phyloP scores from a whole-genome alignment of 768 basidiomycete genomes.

The Pleurotus djamor region DNA sequence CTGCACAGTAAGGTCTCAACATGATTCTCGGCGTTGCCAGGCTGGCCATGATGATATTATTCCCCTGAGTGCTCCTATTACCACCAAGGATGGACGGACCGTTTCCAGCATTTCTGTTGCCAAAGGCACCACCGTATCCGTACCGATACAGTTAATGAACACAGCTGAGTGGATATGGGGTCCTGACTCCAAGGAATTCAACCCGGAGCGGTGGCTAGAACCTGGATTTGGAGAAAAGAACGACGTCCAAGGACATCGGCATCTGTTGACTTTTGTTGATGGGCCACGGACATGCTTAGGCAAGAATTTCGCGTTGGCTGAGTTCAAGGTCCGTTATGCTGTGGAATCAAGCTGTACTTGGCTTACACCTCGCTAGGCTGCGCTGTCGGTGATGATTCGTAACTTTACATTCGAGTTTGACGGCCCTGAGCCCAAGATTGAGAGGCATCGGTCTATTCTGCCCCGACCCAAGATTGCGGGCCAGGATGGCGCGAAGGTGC shows the following conservation, averaged over 20 bases:
- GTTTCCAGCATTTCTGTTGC: conserved; percentile 39
- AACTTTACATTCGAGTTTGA: conserved; percentile 37
- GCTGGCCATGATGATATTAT: conserved; percentile 49
- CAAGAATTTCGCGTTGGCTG: conserved; percentile 42
- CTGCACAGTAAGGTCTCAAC: neutral
- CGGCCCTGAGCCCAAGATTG: conserved; percentile 30
- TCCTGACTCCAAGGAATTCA: conserved; percentile 50
- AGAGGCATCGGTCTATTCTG: conserved; percentile 24
- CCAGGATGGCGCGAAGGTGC: conserved; percentile 12
- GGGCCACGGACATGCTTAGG: conserved; percentile 52
- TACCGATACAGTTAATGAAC: conserved; percentile 49
- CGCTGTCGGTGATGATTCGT: conserved; percentile 36
- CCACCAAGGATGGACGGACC: conserved; percentile 33
- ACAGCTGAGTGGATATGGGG: conserved; percentile 60
- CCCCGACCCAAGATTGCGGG: conserved; percentile 31
- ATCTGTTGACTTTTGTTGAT: conserved; percentile 50
- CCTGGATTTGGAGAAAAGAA: conserved; percentile 2
- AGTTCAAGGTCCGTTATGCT: conserved; percentile 37
- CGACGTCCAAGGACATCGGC: conserved; percentile 45
- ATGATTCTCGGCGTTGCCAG: neutral
- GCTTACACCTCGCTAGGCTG: conserved; percentile 26
- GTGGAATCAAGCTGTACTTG: too few species aligned
- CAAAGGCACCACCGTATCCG: conserved; percentile 42
- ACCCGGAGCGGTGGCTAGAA: conserved; percentile 65
- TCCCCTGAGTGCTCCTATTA: conserved; percentile 51